Evolutionary conservation across 345 rosid genomes (phyloP).

Genomic region (Linum tenue): DNA sequence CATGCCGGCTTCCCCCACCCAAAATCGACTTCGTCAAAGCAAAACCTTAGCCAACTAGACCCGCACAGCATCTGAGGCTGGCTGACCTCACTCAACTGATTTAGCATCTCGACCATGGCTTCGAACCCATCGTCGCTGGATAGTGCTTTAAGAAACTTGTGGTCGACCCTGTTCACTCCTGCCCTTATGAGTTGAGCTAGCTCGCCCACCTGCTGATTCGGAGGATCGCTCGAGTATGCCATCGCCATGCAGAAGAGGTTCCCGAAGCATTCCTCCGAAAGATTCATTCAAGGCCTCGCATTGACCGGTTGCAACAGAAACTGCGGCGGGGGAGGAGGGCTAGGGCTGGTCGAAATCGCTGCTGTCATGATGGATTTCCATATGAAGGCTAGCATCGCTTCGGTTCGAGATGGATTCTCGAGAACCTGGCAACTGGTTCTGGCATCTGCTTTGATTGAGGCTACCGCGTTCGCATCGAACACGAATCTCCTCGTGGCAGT

Average conservation of each 20-base stretch:
- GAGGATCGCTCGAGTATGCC: neutral
- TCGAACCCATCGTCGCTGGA: neutral
- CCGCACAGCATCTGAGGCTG: neutral
- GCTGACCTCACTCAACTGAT: neutral
- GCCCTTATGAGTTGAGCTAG: slow-evolving; percentile 1
- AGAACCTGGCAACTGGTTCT: neutral
- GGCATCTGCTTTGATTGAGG: neutral
- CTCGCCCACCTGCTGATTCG: neutral
- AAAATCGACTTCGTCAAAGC: slow-evolving; percentile 1
- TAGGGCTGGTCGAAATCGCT: neutral
- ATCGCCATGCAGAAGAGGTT: slow-evolving; percentile 2
- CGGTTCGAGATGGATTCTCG: neutral
- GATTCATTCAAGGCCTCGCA: neutral
- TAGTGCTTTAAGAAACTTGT: neutral
- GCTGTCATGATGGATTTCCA: slow-evolving; percentile 8
- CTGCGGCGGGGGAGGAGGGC: neutral
- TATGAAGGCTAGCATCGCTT: slow-evolving; percentile 6
- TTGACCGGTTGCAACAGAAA: neutral
- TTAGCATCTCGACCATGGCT: neutral
- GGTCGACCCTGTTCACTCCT: neutral
- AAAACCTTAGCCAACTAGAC: slow-evolving; percentile 11
- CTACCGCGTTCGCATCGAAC: slow-evolving; percentile 2
- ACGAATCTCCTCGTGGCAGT: slow-evolving; percentile 1
- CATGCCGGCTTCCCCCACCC: slow-evolving; percentile 14
- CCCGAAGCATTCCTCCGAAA: neutral